Evolutionary conservation across 1,284 basidiomycete species (phyloP), one percentile per base, ranked within the genome.

Genomic region (Ganoderma leucocontextum): DNA sequence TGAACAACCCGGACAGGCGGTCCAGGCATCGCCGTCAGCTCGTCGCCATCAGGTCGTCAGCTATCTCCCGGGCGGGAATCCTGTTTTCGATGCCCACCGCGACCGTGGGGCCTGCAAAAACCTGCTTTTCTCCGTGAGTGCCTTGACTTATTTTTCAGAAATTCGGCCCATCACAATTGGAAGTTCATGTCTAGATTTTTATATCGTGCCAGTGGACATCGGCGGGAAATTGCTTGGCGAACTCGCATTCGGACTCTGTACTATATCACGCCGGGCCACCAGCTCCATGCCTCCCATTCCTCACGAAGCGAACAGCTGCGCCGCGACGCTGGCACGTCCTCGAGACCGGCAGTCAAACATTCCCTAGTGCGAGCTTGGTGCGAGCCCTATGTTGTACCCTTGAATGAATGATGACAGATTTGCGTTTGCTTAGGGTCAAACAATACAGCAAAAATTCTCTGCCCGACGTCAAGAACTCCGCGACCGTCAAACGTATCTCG

Each of bases 361-460:
- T 58, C 35, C 36, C 19, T 35, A 36, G 9, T 55, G 57, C 57
- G 57, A 58, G 57, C 36, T 19, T 35, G 57, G 9, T 55, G 57
- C 57, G 57, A 58, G 57, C 33, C 57, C n/a, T 22, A 19, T 58
- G 17, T 49, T 5, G 57, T 7, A 12, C 0, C 36, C 15, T n/a
- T 19, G 53, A 33, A 55, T 35, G 33, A 55, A 35, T n/a, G 25
- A 10, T 55, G 53, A 17, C 53, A 7, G 15, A 19, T 25, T 25
- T 3, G 7, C 29, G n/a, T 25, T 25, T 3, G 7, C 29, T 33
- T 29, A 35, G 25, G 19, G 53, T 6, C 29, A 19, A 2, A 55
- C 19, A 55, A 55, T 39, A 19, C 3, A 39, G 36, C n/a, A 38
- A 25, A 38, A 9, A 58, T 35, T 22, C 35, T 38, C 13, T 9